Base-by-base conservation (phyloP, 1,284 basidiomycete species). In the Naganishia albida region DNA sequence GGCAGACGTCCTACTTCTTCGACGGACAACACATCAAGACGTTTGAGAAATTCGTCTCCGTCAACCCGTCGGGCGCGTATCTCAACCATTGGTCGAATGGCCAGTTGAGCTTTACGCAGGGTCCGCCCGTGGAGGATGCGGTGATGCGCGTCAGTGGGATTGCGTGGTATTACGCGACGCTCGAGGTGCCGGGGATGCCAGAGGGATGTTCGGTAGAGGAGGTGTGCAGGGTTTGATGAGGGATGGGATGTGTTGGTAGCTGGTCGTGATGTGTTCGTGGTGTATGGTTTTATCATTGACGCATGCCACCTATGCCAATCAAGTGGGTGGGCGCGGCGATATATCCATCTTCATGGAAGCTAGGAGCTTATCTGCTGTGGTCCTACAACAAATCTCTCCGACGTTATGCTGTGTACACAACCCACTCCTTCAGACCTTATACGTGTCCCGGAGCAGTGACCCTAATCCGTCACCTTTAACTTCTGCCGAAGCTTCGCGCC, bases 1-100 rank as follows among this genome's bases (percentile, higher is more conserved):
- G 55, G 15, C 52, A 43, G 12, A 70, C 69, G 4, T 34, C 26
- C n/a, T 70, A 68, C 49, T 51, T 26, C 18, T 64, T 64, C 30
- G 67, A 70, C 39, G 62, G 53, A 2, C 30, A 39, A n/a, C 46
- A 44, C 7, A 26, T 70, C 43, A 53, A 66, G 10, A 43, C 51
- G 7, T 63, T 67, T 7, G 26, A 57, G 26, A 54, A 53, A 34
- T 68, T 64, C 42, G 65, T 26, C 8, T 69, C 68, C n/a, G 56
- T 69, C 3, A 62, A 67, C 49, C 63, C 66, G 6, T 69, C 68
- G 15, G 50, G 59, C 18, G 30, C 65, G 30, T 65, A 57, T 40
- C 28, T 69, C 28, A 69, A 69, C 55, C 56, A 69, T 28, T 69
- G 68, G 68, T 42, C 66, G 7, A 65, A 62, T 38, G 68, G 65